Percentiles rank a stretch among this genome's conserved stretches.
Conservation (phyloP, 2,329 filamentous ascomycete genomes). For the Septoria linicola region DNA sequence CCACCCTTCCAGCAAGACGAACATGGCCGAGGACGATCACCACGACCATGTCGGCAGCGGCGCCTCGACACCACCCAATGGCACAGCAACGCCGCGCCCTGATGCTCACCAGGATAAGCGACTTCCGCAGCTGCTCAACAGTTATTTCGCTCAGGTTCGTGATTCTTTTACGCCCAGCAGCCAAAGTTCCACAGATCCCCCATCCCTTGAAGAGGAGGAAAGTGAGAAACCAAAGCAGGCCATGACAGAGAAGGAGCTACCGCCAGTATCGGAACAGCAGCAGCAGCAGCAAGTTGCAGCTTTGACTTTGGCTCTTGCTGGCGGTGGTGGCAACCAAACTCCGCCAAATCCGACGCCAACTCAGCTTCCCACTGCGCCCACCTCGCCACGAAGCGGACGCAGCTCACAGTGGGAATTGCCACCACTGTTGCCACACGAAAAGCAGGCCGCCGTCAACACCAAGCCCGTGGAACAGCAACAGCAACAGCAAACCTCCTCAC, state of each 20-base stretch:
- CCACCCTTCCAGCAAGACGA: conserved; percentile 33
- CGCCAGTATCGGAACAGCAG: too few species aligned
- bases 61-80: conserved; percentile 81
- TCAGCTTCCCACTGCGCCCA: conserved; percentile 38
- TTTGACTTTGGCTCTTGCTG: conserved; percentile 25
- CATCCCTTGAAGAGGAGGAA: conserved; percentile 33
- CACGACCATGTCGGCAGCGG: conserved; percentile 74
- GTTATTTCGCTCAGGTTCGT: conserved; percentile 99
- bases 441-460: conserved; percentile 20
- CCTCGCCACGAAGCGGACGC: conserved; percentile 32
- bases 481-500: conserved; percentile 28
- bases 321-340: conserved; percentile 17
- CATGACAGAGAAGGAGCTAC: conserved; percentile 19
- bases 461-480: conserved; percentile 23
- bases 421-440: conserved; percentile 41
- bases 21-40: conserved; percentile 59
- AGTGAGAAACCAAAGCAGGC: conserved; percentile 17
- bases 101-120: conserved; percentile 86
- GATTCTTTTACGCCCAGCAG: conserved; percentile 59
- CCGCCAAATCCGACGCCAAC: conserved; percentile 13
- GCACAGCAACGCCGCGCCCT: conserved; percentile 84
- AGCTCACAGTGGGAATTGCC: conserved; percentile 31
- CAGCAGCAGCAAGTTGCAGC: conserved; percentile 25
- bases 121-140: conserved; percentile 87
- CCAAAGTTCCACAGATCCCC: conserved; percentile 30